Percentiles rank a stretch among this genome's conserved stretches.
phyloP scores from a whole-genome alignment of 2,329 filamentous ascomycete genomes.

The Dactylella cylindrospora region DNA sequence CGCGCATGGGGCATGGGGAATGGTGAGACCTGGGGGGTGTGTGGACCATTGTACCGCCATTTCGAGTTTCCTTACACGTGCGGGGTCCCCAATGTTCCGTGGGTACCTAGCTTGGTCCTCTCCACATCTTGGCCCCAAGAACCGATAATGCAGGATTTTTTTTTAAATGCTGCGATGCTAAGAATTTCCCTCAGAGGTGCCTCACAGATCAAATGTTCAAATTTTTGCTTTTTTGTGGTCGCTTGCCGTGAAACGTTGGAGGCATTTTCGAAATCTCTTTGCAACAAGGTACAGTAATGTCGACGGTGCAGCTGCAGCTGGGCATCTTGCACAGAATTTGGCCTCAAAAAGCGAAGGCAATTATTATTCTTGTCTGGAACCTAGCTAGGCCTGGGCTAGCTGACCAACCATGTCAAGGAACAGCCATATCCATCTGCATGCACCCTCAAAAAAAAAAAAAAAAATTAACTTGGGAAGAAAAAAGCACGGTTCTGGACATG shows the following conservation, averaged over 20 bases:
- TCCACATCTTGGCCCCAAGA: constrained; percentile 27
- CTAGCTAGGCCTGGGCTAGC: too few species aligned
- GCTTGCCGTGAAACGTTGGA: constrained; percentile 18
- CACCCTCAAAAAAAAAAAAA: too few species aligned
- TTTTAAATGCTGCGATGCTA: constrained; percentile 14
- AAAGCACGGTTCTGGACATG: neutral
- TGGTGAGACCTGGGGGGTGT: constrained; percentile 27
- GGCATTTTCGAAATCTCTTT: constrained; percentile 3
- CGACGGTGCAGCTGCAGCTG: neutral
- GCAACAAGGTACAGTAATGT: neutral
- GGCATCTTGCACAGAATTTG: neutral
- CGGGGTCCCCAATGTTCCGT: constrained; percentile 23
- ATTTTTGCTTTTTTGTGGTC: constrained; percentile 34
- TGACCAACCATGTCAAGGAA: too few species aligned
- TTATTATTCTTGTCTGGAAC: too few species aligned
- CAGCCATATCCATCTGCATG: too few species aligned
- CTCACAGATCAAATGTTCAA: constrained; percentile 21
- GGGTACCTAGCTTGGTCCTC: constrained; percentile 14
- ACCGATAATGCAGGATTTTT: constrained; percentile 19
- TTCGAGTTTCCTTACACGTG: constrained; percentile 40
- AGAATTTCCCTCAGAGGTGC: constrained; percentile 32
- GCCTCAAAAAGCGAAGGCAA: too few species aligned
- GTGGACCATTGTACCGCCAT: constrained; percentile 12
- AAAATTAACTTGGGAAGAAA: neutral
- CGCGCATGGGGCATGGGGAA: too few species aligned